Conservation (phyloP, 2,329 filamentous ascomycete species). For the Penicillium janthinellum region DNA sequence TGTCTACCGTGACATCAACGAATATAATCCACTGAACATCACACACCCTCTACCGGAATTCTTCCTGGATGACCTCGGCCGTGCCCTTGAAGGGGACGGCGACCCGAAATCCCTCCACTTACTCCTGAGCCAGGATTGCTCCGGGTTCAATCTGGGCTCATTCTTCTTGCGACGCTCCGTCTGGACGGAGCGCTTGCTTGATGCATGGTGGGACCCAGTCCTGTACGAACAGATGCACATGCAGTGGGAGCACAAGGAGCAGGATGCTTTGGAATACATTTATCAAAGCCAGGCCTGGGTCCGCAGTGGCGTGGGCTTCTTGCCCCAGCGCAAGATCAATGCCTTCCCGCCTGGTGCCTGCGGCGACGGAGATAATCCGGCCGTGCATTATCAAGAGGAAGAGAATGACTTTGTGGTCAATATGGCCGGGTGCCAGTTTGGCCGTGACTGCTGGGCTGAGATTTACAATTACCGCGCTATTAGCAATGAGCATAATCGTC, state of each 20-base stretch:
- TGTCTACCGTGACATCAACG: slow-evolving; percentile 93
- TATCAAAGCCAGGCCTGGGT: slow-evolving; percentile 93
- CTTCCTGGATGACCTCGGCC: slow-evolving; percentile 75
- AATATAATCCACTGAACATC: slow-evolving; percentile 94
- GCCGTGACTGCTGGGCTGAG: slow-evolving; percentile 94
- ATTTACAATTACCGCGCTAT: slow-evolving; percentile 95
- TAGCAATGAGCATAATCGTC: slow-evolving; percentile 86
- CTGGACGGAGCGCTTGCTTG: slow-evolving; percentile 89
- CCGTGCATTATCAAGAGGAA: slow-evolving; percentile 80
- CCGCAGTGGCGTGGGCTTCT: slow-evolving; percentile 81
- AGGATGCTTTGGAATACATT: slow-evolving; percentile 90
- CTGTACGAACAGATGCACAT: slow-evolving; percentile 98
- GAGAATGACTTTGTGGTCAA: slow-evolving; percentile 95
- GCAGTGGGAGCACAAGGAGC: slow-evolving; percentile 99
- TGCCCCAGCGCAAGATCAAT: slow-evolving; percentile 90
- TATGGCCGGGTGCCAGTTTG: slow-evolving; percentile 98
- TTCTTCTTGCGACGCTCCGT: slow-evolving; percentile 85
- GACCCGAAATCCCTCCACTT: slow-evolving; percentile 79
- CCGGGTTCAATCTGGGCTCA: slow-evolving; percentile 93
- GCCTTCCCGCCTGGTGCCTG: slow-evolving; percentile 91
- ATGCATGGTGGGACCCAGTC: slow-evolving; percentile 98
- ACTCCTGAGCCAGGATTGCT: slow-evolving; percentile 88
- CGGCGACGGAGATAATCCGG: slow-evolving; percentile 60
- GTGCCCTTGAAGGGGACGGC: slow-evolving; percentile 75
- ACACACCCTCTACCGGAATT: slow-evolving; percentile 73